Base-by-base conservation (phyloP, 2,329 filamentous ascomycete species). In the Magnaporthiopsis incrustans region DNA sequence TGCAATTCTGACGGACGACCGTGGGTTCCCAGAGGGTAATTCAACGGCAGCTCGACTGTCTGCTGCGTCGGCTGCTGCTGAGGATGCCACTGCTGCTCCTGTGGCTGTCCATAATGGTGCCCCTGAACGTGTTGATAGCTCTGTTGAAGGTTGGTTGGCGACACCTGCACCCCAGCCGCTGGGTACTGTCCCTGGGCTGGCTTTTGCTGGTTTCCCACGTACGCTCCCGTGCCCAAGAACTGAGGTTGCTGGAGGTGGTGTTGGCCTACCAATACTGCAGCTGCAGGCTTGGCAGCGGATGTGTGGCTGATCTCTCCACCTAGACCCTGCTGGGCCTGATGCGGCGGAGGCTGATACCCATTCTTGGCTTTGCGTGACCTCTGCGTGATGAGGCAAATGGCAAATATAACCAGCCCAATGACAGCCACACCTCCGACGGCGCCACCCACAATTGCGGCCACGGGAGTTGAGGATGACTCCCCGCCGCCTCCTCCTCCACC, bases 391-490 rank as follows among this genome's bases (percentile, higher is more conserved):
- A 27, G 38, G 60, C 44, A 18, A 26, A 53, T 15, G 22, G 38
- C 60, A 14, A 62, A 32, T 22, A 50, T 27, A 11, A 62, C 26
- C n/a, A 62, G 4, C 18, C 32, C 60, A 14, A 62, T 14, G n/a
- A 62, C 5, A 6, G 60, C 35, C n/a, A 62, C 38, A 1, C 60
- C 60, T 15, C 60, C 60, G 12, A 62, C 44, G 11, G 44, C 38
- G 18, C 60, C 60, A 50, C 60, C 60, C 22, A 62, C 60, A 14
- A 62, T 62, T 10, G 60, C 60, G 6, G n/a, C 35, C 1, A 62
- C 38, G 10, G 60, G 38, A 1, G 60, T 22, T n/a, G 60, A 32
- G 12, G 25, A 27, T 11, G 18, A 26, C 18, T 30, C 57, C 12
- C 57, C 57, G 18, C 57, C 27, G 5, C 57, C 57, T 15, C 57